Conservation (phyloP, 257 asterid genomes). For the Coffea canephora region DNA sequence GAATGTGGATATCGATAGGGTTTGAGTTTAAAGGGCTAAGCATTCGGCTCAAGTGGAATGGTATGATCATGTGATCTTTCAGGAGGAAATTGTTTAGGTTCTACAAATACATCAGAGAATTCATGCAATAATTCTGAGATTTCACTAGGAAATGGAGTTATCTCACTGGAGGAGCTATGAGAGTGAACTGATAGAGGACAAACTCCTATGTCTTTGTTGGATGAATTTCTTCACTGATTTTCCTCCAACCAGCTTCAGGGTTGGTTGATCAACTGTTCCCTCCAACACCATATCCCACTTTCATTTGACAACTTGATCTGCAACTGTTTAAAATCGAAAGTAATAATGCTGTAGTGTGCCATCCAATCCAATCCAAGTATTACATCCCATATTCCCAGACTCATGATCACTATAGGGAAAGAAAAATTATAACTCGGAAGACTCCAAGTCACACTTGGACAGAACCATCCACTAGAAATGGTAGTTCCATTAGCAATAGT, state of each 20-base stretch:
- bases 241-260: too few relatives aligned
- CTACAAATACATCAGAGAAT: background rate
- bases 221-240: too few relatives aligned
- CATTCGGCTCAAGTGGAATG: background rate
- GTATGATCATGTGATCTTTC: background rate
- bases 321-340: background rate
- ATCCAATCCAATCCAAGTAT: background rate
- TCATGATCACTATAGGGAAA: background rate
- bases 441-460: too few relatives aligned
- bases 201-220: too few relatives aligned
- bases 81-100: background rate
- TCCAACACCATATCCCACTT: background rate
- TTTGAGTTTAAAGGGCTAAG: background rate
- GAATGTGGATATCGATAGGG: background rate
- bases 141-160: background rate
- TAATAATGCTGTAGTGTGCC: too few relatives aligned
- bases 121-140: too few relatives aligned
- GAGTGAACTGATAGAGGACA: background rate
- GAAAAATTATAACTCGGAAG: too few relatives aligned
- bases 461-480: too few relatives aligned
- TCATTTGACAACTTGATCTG: background rate
- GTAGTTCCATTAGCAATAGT: too few relatives aligned
- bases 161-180: too few relatives aligned
- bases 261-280: background rate
- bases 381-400: background rate